Evolutionary conservation across 305 asterid species (phyloP).

Genomic region (Solanum hybrid): DNA sequence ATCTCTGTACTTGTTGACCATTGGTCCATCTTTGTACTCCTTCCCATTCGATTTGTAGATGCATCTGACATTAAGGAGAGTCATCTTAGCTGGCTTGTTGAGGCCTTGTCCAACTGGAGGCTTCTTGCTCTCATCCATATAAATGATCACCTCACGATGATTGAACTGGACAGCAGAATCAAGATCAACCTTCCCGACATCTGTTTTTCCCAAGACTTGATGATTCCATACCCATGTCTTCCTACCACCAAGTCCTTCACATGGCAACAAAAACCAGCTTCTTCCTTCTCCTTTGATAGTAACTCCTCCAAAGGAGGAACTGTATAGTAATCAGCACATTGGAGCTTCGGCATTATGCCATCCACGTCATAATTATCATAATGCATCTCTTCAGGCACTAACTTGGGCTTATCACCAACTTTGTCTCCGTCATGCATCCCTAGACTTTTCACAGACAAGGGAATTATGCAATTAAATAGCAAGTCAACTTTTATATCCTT

Average conservation of each 20-base stretch:
- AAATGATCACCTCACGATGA: neutral
- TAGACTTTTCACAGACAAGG: neutral
- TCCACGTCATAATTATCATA: neutral
- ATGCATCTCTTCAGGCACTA: neutral
- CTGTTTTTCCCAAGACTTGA: neutral
- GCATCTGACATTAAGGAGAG: neutral
- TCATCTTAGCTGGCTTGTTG: neutral
- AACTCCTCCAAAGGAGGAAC: neutral
- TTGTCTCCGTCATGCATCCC: neutral
- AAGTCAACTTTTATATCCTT: neutral
- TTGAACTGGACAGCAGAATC: neutral
- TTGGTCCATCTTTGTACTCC: neutral
- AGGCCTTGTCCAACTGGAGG: neutral
- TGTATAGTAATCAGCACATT: neutral
- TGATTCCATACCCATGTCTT: neutral
- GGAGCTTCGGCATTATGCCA: neutral
- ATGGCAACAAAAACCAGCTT: neutral
- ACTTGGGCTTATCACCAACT: neutral
- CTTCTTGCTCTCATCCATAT: neutral
- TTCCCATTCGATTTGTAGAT: neutral
- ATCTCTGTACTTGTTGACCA: neutral
- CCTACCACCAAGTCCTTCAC: neutral
- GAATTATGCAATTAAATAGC: neutral
- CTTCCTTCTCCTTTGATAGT: neutral
- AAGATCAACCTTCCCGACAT: neutral